These are phyloP conservation scores for Castanea sativa DNA, from an alignment of 306 rosid genomes.

Conservation along the genomic window DNA sequence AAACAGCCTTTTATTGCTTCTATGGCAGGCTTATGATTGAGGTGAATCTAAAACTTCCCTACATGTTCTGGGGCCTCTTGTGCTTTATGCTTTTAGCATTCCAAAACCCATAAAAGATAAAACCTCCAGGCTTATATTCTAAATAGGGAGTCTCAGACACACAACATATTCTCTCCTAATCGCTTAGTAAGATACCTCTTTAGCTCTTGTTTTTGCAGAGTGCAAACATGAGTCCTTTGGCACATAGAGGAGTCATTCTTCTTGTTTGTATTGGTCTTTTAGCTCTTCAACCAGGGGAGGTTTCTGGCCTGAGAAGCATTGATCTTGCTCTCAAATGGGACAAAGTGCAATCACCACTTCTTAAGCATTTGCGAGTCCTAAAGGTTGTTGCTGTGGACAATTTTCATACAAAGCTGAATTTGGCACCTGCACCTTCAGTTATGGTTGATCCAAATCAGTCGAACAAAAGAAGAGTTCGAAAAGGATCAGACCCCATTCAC, in stretches of 20 bases:
- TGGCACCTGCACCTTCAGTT: constrained; percentile 73
- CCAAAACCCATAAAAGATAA: constrained; percentile 65
- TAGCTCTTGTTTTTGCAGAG: constrained; percentile 24
- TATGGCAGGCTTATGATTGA: constrained; percentile 74
- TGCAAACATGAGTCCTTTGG: constrained; percentile 53
- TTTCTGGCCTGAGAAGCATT: constrained; percentile 60
- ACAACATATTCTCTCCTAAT: constrained; percentile 23
- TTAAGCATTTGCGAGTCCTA: constrained; percentile 39
- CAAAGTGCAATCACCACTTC: constrained; percentile 32
- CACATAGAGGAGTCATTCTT: constrained; percentile 41
- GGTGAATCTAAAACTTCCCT: constrained; percentile 72
- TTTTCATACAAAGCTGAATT: constrained; percentile 41
- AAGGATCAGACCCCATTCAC: constrained; percentile 95
- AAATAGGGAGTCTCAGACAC: constrained; percentile 19
- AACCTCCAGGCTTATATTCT: constrained; percentile 31
- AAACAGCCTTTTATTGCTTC: constrained; percentile 84
- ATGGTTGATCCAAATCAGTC: constrained; percentile 66
- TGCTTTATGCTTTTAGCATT: constrained; percentile 59
- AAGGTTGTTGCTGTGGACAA: constrained; percentile 52
- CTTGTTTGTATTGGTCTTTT: constrained; percentile 54
- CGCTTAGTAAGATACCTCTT: constrained; percentile 18
- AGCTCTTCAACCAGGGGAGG: constrained; percentile 57
- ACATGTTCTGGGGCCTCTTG: constrained; percentile 51
- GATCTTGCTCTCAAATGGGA: constrained; percentile 71
- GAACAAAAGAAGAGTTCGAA: constrained; percentile 62